These are phyloP conservation scores for Kluyveromyces siamensis DNA, from an alignment of 805 yeast genomes.

Conservation along the genomic window DNA sequence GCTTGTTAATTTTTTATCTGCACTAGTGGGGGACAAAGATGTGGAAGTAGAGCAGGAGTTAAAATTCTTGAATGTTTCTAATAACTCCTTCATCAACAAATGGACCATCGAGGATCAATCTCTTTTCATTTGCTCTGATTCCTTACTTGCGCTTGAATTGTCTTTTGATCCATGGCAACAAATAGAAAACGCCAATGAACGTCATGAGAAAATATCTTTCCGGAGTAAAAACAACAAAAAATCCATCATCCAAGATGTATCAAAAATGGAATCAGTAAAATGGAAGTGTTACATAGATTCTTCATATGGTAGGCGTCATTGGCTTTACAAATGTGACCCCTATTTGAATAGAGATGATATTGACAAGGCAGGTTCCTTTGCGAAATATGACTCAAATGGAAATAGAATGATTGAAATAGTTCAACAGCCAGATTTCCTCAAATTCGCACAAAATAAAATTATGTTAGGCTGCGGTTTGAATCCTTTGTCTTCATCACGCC, in stretches of 20 bases:
- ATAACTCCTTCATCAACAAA: conserved; percentile 48
- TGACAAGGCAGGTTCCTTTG: conserved; percentile 29
- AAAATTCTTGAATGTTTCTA: conserved; percentile 57
- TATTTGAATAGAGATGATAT: conserved; percentile 28
- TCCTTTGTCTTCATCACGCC: conserved; percentile 19
- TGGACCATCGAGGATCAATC: conserved; percentile 48
- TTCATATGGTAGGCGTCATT: conserved; percentile 63
- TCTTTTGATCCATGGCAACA: conserved; percentile 40
- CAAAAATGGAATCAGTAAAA: conserved; percentile 15
- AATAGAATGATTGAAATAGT: conserved; percentile 39
- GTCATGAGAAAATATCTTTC: conserved; percentile 18
- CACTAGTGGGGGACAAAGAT: conserved; percentile 11
- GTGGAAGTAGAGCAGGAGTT: conserved; percentile 26
- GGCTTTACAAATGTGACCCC: conserved; percentile 52
- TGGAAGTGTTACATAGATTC: conserved; percentile 30
- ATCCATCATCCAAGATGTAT: conserved; percentile 15
- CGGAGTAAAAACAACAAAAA: conserved; percentile 12
- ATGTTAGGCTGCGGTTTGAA: conserved; percentile 30
- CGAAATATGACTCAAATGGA: conserved; percentile 59
- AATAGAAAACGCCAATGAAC: conserved; percentile 20
- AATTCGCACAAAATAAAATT: conserved; percentile 32
- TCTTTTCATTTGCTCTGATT: conserved; percentile 36
- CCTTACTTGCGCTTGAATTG: conserved; percentile 59
- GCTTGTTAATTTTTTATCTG: conserved; percentile 28
- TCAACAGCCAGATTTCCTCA: conserved; percentile 32